Percentiles rank a stretch among this genome's conserved stretches.
phyloP scores from a whole-genome alignment of 306 rosid species.

The Trifolium dubium region DNA sequence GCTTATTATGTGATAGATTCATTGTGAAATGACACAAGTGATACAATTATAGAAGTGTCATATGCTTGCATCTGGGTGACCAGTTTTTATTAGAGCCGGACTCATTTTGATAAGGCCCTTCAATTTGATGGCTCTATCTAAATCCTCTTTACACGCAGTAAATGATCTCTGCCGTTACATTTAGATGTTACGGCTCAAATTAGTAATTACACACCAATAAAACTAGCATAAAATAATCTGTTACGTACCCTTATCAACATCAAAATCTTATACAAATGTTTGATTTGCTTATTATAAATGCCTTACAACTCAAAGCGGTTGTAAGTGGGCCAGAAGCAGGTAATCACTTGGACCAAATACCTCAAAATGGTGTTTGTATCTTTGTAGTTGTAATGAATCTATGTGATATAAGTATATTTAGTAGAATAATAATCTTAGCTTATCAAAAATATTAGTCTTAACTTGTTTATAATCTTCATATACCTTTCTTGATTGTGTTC shows the following conservation, averaged over 20 bases:
- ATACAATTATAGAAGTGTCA: no score
- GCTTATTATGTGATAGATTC: no score
- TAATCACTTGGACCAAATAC: constrained; percentile 39
- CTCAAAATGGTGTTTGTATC: constrained; percentile 34
- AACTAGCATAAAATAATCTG: no score
- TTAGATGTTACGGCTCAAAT: no score
- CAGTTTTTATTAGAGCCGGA: no score
- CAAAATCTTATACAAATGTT: constrained; percentile 26
- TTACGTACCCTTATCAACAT: not conserved
- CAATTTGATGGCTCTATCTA: no score
- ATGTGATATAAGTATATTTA: constrained; percentile 25
- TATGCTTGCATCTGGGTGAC: no score
- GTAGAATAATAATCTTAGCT: constrained; percentile 39
- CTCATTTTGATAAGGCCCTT: no score
- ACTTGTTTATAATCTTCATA: constrained; percentile 16
- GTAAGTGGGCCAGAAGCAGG: constrained; percentile 49
- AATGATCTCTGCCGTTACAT: no score
- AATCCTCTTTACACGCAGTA: no score
- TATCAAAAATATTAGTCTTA: constrained; percentile 22
- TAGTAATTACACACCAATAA: no score
- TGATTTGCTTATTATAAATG: constrained; percentile 37
- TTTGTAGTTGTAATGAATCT: constrained; percentile 44
- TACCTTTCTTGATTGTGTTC: constrained; percentile 36
- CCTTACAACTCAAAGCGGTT: constrained; percentile 48
- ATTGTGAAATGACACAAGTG: no score